phyloP scores from a whole-genome alignment of 2,329 filamentous ascomycete species.

The Aspergillus phoenicis region DNA sequence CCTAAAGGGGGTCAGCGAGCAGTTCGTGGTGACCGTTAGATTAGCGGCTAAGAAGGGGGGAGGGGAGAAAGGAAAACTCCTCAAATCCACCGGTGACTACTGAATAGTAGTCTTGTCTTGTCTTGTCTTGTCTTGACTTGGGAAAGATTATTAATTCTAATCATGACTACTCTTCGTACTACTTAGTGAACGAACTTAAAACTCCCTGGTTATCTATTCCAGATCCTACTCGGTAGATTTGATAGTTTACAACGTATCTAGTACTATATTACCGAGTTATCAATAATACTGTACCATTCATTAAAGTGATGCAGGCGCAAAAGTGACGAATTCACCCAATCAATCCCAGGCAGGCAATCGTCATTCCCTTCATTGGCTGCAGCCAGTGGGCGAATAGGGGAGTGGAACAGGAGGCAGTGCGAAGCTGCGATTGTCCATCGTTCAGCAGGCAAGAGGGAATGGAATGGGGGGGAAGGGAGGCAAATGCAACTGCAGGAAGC shows the following conservation, averaged over 20 bases:
- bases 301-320: slow-evolving; percentile 3
- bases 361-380: slow-evolving; percentile 6
- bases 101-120: background rate
- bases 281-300: background rate
- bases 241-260: too few relatives aligned
- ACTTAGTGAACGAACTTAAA: too few relatives aligned
- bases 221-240: too few relatives aligned
- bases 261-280: too few relatives aligned
- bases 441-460: background rate
- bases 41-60: background rate
- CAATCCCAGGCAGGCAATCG: slow-evolving; percentile 5
- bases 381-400: background rate
- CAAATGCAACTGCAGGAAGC: background rate
- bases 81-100: slow-evolving; percentile 2
- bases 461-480: background rate
- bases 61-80: background rate
- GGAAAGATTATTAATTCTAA: too few relatives aligned
- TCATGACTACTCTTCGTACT: too few relatives aligned
- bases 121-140: too few relatives aligned
- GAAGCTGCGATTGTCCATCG: background rate
- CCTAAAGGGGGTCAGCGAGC: background rate
- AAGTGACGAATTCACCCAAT: slow-evolving; percentile 1
- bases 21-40: background rate
- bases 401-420: slow-evolving; percentile 3
- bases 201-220: too few relatives aligned